These are phyloP conservation scores for Irpex rosettiformis DNA, from an alignment of 1,284 basidiomycete genomes.

Conservation along the genomic window DNA sequence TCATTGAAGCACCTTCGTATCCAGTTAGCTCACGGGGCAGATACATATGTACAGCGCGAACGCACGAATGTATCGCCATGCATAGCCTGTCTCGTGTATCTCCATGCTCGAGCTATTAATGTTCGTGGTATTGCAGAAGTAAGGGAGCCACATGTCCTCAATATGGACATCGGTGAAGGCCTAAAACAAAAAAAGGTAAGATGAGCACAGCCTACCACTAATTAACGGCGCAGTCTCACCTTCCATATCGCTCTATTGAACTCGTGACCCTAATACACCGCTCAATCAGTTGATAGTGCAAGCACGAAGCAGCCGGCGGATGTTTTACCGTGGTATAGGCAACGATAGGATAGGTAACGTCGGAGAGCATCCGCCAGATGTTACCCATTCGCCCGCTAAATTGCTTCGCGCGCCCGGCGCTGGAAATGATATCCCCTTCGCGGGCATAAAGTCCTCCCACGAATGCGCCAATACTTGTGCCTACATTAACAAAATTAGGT, in stretches of 20 bases:
- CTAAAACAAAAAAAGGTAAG: constrained; percentile 27
- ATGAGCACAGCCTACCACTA: neutral
- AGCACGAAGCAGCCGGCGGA: neutral
- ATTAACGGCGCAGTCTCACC: constrained; percentile 32
- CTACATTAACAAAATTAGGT: constrained; percentile 30
- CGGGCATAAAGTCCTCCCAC: constrained; percentile 96
- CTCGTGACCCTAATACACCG: constrained; percentile 73
- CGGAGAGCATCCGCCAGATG: constrained; percentile 92
- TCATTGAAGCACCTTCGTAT: constrained; percentile 89
- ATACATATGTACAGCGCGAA: constrained; percentile 11
- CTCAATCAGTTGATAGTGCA: constrained; percentile 18
- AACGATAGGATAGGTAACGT: constrained; percentile 95
- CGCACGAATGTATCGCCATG: constrained; percentile 84
- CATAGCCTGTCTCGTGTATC: constrained; percentile 95
- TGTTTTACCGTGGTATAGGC: constrained; percentile 89
- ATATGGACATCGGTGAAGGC: constrained; percentile 94
- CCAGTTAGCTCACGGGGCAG: neutral
- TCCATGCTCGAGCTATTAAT: constrained; percentile 97
- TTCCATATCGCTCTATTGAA: constrained; percentile 87
- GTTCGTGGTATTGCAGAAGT: constrained; percentile 99
- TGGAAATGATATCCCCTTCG: constrained; percentile 89
- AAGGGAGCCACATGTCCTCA: constrained; percentile 99
- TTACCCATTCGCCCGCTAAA: constrained; percentile 93
- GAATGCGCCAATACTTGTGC: constrained; percentile 89
- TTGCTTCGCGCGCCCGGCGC: constrained; percentile 84